phyloP scores from a whole-genome alignment of 352 stramenopile species.

The Phytophthora multivora region DNA sequence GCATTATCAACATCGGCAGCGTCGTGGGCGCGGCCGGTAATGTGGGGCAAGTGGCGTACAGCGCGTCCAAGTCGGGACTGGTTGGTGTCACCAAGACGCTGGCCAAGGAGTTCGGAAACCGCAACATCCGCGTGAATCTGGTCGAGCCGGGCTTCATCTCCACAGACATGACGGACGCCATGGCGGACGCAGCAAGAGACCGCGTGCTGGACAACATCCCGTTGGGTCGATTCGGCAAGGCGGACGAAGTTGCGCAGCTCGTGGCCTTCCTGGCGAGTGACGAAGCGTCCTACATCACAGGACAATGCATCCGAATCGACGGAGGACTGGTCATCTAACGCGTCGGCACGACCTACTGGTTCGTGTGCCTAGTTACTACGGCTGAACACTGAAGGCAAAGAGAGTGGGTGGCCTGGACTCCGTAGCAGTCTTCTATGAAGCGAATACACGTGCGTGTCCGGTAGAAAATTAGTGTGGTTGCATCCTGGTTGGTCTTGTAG shows the following conservation, averaged over 20 bases:
- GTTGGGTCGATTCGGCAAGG: constrained; percentile 63
- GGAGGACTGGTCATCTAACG: constrained; percentile 75
- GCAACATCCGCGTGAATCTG: constrained; percentile 88
- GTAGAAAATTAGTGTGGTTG: neutral
- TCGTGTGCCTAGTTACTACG: constrained; percentile 18
- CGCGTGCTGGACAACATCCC: constrained; percentile 56
- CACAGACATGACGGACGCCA: constrained; percentile 80
- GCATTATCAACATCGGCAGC: constrained; percentile 87
- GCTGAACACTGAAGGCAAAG: constrained; percentile 26
- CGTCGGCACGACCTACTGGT: neutral
- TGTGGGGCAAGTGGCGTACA: constrained; percentile 82
- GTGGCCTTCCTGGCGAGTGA: constrained; percentile 82
- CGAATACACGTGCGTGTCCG: neutral
- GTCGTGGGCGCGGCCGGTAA: constrained; percentile 81
- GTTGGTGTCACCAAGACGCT: constrained; percentile 78
- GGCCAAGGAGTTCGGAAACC: constrained; percentile 82
- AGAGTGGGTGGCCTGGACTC: constrained; percentile 21
- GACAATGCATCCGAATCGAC: constrained; percentile 82
- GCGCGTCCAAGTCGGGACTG: constrained; percentile 80
- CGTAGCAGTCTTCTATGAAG: constrained; percentile 18
- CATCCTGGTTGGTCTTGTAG: neutral
- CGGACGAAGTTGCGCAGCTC: constrained; percentile 79
- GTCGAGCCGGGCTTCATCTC: constrained; percentile 87
- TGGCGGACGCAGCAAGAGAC: constrained; percentile 57
- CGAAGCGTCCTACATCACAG: constrained; percentile 84